Evolutionary conservation across 2,329 filamentous ascomycete genomes (phyloP).

Genomic region (Pyrenochaeta sp.): DNA sequence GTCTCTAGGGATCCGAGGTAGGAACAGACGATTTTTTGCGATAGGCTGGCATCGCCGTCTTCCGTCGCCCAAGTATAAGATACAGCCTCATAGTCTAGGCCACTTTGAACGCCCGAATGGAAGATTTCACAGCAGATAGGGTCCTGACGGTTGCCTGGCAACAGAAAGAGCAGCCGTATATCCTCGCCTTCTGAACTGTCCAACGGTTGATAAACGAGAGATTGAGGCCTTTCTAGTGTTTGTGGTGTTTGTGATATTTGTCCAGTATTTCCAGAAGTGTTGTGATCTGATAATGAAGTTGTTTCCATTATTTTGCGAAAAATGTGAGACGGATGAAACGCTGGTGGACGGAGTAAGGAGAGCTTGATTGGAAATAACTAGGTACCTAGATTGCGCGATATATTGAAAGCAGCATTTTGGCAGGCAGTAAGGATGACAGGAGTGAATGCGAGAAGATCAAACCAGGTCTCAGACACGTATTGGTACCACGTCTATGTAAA

Average conservation of each 20-base stretch:
- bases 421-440: too few species aligned
- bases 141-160: conserved; percentile 2
- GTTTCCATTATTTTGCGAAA: too few species aligned
- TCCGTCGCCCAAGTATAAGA: conserved; percentile 24
- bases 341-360: too few species aligned
- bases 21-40: conserved; percentile 12
- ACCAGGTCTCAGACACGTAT: too few species aligned
- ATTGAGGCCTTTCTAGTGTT: background rate
- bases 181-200: background rate
- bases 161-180: conserved; percentile 3
- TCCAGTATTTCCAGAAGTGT: background rate
- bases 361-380: too few species aligned
- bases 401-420: too few species aligned
- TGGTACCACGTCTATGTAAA: too few species aligned
- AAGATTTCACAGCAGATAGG: conserved; percentile 7
- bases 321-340: too few species aligned
- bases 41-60: conserved; percentile 16
- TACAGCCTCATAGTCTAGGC: conserved; percentile 15
- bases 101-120: conserved; percentile 2
- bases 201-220: conserved; percentile 2
- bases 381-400: too few species aligned
- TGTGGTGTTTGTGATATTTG: background rate
- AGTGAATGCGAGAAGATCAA: too few species aligned
- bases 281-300: background rate
- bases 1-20: conserved; percentile 9